These are phyloP conservation scores for Halophytophthora polymorphica DNA, from an alignment of 352 stramenopile species.

Conservation along the genomic window DNA sequence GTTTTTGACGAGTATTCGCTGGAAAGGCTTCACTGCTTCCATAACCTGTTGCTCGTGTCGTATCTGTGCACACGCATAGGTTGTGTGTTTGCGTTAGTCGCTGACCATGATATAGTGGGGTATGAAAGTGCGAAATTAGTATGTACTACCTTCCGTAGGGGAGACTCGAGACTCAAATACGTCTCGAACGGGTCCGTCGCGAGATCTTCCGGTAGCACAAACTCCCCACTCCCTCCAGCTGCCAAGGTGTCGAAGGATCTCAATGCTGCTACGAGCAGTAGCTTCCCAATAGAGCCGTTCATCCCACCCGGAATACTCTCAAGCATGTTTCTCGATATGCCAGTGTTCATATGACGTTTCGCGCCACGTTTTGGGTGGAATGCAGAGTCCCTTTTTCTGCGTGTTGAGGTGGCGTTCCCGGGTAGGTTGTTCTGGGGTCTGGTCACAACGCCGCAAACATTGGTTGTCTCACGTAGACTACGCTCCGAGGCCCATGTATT, in stretches of 20 bases:
- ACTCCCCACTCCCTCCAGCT: slow-evolving; percentile 25
- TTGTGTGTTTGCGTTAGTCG: too few relatives aligned
- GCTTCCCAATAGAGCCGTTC: slow-evolving; percentile 36
- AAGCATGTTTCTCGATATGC: slow-evolving; percentile 46
- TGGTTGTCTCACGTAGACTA: slow-evolving; percentile 17
- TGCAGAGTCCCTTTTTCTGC: background rate
- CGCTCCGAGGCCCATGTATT: slow-evolving; percentile 53
- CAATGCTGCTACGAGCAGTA: slow-evolving; percentile 46
- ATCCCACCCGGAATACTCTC: slow-evolving; percentile 53
- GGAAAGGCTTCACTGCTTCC: slow-evolving; percentile 33
- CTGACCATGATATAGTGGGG: too few relatives aligned
- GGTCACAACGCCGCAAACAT: background rate
- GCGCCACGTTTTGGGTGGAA: too few relatives aligned
- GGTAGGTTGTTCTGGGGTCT: background rate
- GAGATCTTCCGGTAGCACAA: slow-evolving; percentile 30
- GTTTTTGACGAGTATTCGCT: slow-evolving; percentile 38
- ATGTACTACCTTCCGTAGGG: slow-evolving; percentile 44
- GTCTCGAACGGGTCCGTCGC: slow-evolving; percentile 36
- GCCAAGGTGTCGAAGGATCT: slow-evolving; percentile 44
- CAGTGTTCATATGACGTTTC: slow-evolving; percentile 7
- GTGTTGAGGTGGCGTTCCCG: background rate
- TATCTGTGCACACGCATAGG: slow-evolving; percentile 24
- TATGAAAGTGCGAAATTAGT: too few relatives aligned
- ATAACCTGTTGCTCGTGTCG: slow-evolving; percentile 49
- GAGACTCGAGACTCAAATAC: slow-evolving; percentile 30